Evolutionary conservation across 2,329 filamentous ascomycete species (phyloP), one percentile per base, ranked within the genome.

Genomic region (Hymenoscyphus albidus): DNA sequence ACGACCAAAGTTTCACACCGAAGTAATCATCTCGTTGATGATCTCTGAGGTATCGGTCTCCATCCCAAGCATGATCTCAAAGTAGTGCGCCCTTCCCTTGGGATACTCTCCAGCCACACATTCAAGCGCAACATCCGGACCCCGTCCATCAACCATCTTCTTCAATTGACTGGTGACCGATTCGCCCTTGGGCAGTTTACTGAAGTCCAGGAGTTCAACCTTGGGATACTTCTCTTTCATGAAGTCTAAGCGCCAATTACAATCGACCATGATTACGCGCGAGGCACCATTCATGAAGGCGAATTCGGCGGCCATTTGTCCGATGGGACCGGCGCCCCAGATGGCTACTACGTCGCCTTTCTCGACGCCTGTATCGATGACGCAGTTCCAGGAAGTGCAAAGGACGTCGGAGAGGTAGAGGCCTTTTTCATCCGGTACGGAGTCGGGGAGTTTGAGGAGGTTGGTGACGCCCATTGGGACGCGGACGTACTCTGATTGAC

Each of bases 31-130:
- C 78, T 93, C 90, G 74, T 93, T 93, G 68, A 93, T 65, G 56
- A 92, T 86, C 79, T 93, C 92, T 61, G 87, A 90, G 0, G 91
- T 94, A 73, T 96, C 92, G 0, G 91, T 96, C 79, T 96, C 92
- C 40, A 89, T 80, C 0, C 92, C 92, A 0, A 85, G 40, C 6
- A 79, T 73, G 65, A 86, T 80, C 75, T 88, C 83, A 1, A 86
- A 71, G 77, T 83, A 84, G 70, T 87, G 84, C 66, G 81, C 73
- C 44, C 84, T 87, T 1, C 84, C 82, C 74, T 88, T 88, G 27
- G 85, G 77, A 62, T 88, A 88, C 73, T 87, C 84, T 22, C 84
- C 84, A 0, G 84, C 85, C 0, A 80, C 84, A 67, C 84, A 86
- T 74, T 96, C 91, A 7, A 95, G 81, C 4, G 84, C 82, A 2